Percentiles rank a stretch among this genome's conserved stretches.
Conservation (phyloP, 768 basidiomycete genomes). For the Lanmaoa pseudosensibilis region DNA sequence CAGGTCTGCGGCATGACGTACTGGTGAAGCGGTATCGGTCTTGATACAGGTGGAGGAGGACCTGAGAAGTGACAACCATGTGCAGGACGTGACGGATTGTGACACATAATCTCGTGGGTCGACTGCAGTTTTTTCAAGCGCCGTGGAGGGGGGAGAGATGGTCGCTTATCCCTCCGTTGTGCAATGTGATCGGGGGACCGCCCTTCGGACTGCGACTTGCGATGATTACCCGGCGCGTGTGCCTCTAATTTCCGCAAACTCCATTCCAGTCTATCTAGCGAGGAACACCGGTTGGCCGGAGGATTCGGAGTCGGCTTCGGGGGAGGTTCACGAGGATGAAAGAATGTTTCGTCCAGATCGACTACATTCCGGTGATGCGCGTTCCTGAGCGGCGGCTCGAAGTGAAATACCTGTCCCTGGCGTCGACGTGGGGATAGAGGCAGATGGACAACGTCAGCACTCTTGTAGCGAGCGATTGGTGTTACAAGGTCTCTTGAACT, state of each 20-base stretch:
- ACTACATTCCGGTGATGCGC: too few relatives aligned
- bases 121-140: conserved; percentile 17
- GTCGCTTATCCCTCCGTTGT: conserved; percentile 13
- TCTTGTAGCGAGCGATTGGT: conserved; percentile 13
- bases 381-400: conserved; percentile 1
- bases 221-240: conserved; percentile 28
- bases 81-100: background rate
- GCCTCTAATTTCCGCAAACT: conserved; percentile 36
- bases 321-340: conserved; percentile 19
- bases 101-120: background rate
- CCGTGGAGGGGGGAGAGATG: conserved; percentile 22
- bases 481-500: background rate
- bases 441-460: conserved; percentile 3
- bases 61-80: conserved; percentile 6
- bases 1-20: background rate
- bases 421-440: conserved; percentile 16
- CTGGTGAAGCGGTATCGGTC: background rate
- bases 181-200: background rate
- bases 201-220: conserved; percentile 22
- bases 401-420: conserved; percentile 29
- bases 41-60: conserved; percentile 12
- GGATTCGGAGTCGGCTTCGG: conserved; percentile 18
- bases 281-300: conserved; percentile 25
- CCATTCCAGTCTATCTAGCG: conserved; percentile 33
- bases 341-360: conserved; percentile 13